phyloP scores from a whole-genome alignment of 2,329 filamentous ascomycete species.

The Seiridium cupressi region DNA sequence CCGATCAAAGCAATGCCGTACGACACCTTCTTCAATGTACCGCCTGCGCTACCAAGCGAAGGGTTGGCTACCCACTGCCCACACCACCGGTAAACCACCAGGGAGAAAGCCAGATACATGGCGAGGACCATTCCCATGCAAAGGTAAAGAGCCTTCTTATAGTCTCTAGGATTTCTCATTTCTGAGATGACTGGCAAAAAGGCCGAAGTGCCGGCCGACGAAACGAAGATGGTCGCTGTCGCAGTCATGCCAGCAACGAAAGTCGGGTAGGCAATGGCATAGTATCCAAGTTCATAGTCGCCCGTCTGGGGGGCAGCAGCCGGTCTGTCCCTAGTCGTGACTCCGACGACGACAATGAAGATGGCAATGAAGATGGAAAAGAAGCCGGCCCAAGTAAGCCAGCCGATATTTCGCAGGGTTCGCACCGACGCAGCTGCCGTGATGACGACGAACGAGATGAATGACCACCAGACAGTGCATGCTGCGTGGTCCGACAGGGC shows the following conservation, averaged over 20 bases:
- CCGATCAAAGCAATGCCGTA: constrained; percentile 59
- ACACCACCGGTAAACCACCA: constrained; percentile 62
- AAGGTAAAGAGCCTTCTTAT: constrained; percentile 55
- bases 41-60: constrained; percentile 59
- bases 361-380: constrained; percentile 54
- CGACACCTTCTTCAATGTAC: constrained; percentile 57
- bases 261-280: constrained; percentile 50
- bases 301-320: constrained; percentile 58
- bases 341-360: constrained; percentile 54
- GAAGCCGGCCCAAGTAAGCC: constrained; percentile 61
- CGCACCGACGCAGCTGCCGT: constrained; percentile 46
- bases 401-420: constrained; percentile 59
- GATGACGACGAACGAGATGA: constrained; percentile 47
- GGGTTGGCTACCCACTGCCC: constrained; percentile 63
- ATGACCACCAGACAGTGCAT: constrained; percentile 58
- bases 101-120: constrained; percentile 55
- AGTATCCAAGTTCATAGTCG: constrained; percentile 56
- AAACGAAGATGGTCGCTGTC: constrained; percentile 56
- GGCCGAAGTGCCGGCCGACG: constrained; percentile 55
- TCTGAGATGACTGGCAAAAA: constrained; percentile 64
- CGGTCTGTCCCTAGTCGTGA: constrained; percentile 53
- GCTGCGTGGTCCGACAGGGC: constrained; percentile 55
- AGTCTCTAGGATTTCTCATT: constrained; percentile 58
- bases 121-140: constrained; percentile 28
- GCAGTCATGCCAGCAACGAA: constrained; percentile 59